Conservation (phyloP, 2,329 filamentous ascomycete species). For the Chaetomiaceae sp. region DNA sequence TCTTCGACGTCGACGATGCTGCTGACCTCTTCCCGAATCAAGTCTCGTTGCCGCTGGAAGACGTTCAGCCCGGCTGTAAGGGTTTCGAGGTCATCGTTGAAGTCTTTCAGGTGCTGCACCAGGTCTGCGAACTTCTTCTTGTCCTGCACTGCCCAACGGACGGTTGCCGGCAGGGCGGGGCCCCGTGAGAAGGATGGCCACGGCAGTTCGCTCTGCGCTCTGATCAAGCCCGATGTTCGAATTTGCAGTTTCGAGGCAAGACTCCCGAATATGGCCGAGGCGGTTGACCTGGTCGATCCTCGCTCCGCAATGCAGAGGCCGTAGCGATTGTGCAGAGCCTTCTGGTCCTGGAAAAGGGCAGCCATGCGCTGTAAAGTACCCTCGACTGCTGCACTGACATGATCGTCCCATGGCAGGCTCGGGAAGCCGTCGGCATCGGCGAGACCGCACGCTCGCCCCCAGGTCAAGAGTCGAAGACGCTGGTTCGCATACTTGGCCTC, state of each 20-base stretch:
- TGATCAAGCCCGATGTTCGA: too few relatives aligned
- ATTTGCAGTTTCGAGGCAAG: background rate
- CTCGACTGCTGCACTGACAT: background rate
- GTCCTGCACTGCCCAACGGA: background rate
- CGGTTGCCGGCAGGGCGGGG: background rate
- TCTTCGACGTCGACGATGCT: background rate
- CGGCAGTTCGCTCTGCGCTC: background rate
- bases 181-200: too few relatives aligned
- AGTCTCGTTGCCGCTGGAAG: background rate
- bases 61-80: background rate
- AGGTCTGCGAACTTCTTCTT: background rate
- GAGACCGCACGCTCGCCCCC: background rate
- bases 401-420: background rate
- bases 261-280: background rate
- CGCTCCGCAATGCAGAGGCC: background rate
- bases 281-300: background rate
- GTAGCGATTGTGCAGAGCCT: background rate
- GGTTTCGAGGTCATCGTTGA: background rate
- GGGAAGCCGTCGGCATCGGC: background rate
- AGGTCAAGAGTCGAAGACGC: background rate
- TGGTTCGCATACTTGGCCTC: constrained; percentile 1
- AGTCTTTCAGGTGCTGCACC: background rate
- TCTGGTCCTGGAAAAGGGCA: background rate
- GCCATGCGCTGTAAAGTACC: background rate
- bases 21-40: background rate